Evolutionary conservation across 2,329 filamentous ascomycete species (phyloP).

Genomic region (Cryphonectria parasitica): DNA sequence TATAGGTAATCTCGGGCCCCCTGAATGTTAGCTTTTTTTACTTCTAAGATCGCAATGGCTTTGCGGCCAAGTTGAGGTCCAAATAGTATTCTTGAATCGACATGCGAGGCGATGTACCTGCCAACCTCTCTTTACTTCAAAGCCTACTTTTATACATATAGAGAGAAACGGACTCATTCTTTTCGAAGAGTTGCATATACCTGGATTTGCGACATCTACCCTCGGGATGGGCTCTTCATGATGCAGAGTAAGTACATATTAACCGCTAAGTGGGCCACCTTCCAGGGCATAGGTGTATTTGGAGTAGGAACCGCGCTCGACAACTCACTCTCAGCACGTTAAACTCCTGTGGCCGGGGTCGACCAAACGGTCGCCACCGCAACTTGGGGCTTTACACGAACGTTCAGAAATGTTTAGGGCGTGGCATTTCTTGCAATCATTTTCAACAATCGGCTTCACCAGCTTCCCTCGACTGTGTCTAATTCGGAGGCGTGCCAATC

Average conservation of each 20-base stretch:
- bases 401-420: conserved; percentile 49
- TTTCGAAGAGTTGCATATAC: conserved; percentile 31
- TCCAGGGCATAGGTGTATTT: conserved; percentile 45
- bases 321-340: conserved; percentile 48
- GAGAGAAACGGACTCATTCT: too few species aligned
- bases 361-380: conserved; percentile 43
- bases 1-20: too few species aligned
- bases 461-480: conserved; percentile 36
- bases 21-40: too few species aligned
- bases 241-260: conserved; percentile 41
- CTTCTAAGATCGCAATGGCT: too few species aligned
- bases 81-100: too few species aligned
- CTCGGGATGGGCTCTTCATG: conserved; percentile 48
- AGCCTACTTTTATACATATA: too few species aligned
- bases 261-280: conserved; percentile 43
- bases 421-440: conserved; percentile 48
- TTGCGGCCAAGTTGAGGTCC: too few species aligned
- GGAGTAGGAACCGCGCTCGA: conserved; percentile 49
- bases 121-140: too few species aligned
- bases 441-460: conserved; percentile 39
- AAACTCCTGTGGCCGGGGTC: conserved; percentile 40
- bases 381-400: conserved; percentile 48
- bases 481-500: conserved; percentile 12
- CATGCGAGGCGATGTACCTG: too few species aligned
- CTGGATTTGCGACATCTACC: conserved; percentile 42